These are phyloP conservation scores for Sphaerulina vaccinii DNA, from an alignment of 2,329 filamentous ascomycete species.

Conservation along the genomic window DNA sequence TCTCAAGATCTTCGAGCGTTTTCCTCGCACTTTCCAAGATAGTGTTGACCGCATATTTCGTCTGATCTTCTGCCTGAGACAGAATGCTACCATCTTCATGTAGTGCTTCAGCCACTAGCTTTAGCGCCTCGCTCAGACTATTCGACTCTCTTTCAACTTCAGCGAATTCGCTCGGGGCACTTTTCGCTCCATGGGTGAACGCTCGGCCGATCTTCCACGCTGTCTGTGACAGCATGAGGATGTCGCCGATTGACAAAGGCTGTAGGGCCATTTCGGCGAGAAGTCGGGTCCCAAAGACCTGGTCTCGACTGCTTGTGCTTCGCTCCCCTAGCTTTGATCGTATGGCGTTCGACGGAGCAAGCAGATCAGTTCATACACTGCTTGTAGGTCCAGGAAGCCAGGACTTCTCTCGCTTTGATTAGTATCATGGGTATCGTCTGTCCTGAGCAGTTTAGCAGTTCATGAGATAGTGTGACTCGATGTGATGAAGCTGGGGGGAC, in stretches of 20 bases:
- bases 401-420: no score
- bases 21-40: conserved; percentile 43
- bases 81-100: conserved; percentile 40
- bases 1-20: conserved; percentile 46
- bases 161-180: conserved; percentile 43
- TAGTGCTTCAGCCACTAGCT: conserved; percentile 47
- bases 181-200: conserved; percentile 43
- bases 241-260: conserved; percentile 41
- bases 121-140: conserved; percentile 44
- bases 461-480: no score
- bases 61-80: conserved; percentile 37
- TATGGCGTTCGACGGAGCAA: no score
- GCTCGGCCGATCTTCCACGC: conserved; percentile 48
- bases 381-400: background rate
- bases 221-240: conserved; percentile 47
- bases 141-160: conserved; percentile 45
- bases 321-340: background rate
- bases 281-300: background rate
- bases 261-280: conserved; percentile 25
- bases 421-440: no score
- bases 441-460: no score
- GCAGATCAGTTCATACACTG: no score
- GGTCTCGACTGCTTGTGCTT: background rate
- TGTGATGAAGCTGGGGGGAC: background rate
- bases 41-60: conserved; percentile 40